phyloP scores from a whole-genome alignment of 306 rosid species.

The Prunus mira region DNA sequence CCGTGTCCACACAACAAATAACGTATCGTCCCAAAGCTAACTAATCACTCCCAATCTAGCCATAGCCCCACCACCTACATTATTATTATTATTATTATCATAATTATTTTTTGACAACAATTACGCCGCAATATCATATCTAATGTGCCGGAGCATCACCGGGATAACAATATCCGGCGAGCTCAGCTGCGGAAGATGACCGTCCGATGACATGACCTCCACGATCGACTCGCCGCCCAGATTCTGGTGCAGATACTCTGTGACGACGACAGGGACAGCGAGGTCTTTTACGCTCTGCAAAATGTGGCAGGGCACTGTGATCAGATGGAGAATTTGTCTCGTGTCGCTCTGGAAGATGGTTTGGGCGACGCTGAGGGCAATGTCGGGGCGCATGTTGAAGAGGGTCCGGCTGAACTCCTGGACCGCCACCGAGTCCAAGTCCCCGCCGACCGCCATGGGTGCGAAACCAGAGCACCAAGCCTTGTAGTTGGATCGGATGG shows the following conservation, averaged over 20 bases:
- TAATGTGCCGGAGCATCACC: slow-evolving; percentile 64
- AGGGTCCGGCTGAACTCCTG: slow-evolving; percentile 89
- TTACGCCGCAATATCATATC: slow-evolving; percentile 40
- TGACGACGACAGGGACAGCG: slow-evolving; percentile 76
- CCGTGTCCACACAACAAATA: too few relatives aligned
- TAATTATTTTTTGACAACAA: too few relatives aligned
- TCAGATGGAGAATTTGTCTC: slow-evolving; percentile 48
- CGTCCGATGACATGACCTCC: slow-evolving; percentile 73
- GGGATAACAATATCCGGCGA: slow-evolving; percentile 77
- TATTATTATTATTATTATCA: not conserved
- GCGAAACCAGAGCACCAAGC: slow-evolving; percentile 90
- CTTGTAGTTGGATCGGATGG: slow-evolving; percentile 66
- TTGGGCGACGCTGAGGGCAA: slow-evolving; percentile 54
- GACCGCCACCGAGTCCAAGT: slow-evolving; percentile 80
- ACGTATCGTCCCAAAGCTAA: too few relatives aligned
- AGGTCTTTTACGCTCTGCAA: slow-evolving; percentile 70
- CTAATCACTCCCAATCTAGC: too few relatives aligned
- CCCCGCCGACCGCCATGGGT: slow-evolving; percentile 78
- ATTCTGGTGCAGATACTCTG: slow-evolving; percentile 65
- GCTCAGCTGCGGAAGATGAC: slow-evolving; percentile 84
- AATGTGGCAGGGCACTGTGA: slow-evolving; percentile 69
- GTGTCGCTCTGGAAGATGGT: slow-evolving; percentile 71
- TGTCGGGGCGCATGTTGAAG: slow-evolving; percentile 90
- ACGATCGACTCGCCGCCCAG: slow-evolving; percentile 63
- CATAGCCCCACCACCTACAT: not conserved